Evolutionary conservation across 345 rosid species (phyloP).

Genomic region (Syzygium aqueum): DNA sequence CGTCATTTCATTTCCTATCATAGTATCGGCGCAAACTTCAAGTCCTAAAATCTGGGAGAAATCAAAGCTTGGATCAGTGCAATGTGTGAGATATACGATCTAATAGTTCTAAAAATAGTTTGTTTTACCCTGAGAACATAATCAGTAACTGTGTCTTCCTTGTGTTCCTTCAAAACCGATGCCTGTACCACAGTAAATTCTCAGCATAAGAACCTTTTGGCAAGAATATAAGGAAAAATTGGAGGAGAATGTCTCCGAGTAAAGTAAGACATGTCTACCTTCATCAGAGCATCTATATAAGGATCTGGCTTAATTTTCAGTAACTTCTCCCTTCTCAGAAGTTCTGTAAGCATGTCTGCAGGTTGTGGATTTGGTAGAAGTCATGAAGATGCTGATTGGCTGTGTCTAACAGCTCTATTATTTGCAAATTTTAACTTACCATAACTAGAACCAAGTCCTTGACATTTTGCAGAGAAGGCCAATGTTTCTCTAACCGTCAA

Average conservation of each 20-base stretch:
- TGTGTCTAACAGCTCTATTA: not conserved
- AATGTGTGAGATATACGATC: not conserved
- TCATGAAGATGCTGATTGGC: not conserved
- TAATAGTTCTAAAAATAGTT: not conserved
- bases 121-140: constrained; percentile 5
- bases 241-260: not conserved
- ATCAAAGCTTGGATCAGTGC: not conserved
- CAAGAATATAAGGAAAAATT: not conserved
- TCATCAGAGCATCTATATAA: constrained; percentile 6
- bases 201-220: not conserved
- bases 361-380: not conserved
- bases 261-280: not conserved
- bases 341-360: constrained; percentile 11
- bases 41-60: constrained; percentile 10
- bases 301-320: constrained; percentile 9
- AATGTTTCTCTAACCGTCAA: constrained; percentile 13
- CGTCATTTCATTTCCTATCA: constrained; percentile 5
- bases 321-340: constrained; percentile 3
- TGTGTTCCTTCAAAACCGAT: not conserved
- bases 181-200: not conserved
- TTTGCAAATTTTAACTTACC: not conserved
- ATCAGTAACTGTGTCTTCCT: constrained; percentile 1
- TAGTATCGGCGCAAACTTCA: constrained; percentile 3
- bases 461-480: constrained; percentile 8
- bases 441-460: constrained; percentile 1